phyloP scores from a whole-genome alignment of 176 grass and related monocot genomes.

The Paspalum vaginatum region DNA sequence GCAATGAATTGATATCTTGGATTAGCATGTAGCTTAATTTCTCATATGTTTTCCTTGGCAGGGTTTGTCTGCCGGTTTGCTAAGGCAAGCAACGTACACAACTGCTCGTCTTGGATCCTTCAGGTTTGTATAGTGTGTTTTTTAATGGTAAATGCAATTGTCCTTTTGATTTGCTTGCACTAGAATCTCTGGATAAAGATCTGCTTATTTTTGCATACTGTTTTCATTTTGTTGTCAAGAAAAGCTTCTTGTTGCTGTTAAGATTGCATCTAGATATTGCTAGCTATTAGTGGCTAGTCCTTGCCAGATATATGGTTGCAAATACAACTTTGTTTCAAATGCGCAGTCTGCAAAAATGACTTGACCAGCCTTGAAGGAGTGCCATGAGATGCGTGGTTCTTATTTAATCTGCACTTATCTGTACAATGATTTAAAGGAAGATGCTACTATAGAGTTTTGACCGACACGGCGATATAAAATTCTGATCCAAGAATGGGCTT shows the following conservation, averaged over 20 bases:
- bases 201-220: not conserved
- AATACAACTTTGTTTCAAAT: not conserved
- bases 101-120: conserved; percentile 96
- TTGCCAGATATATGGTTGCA: not conserved
- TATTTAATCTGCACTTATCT: not conserved
- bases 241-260: not conserved
- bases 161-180: not conserved
- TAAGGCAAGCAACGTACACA: conserved; percentile 94
- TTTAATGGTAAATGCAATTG: not conserved
- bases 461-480: not conserved
- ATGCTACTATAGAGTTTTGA: conserved; percentile 2
- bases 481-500: not conserved
- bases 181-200: not conserved
- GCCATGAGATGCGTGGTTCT: not conserved
- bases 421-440: not conserved
- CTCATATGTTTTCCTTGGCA: conserved; percentile 44
- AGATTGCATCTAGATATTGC: not conserved
- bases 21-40: conserved; percentile 10
- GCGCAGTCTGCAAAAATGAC: not conserved
- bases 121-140: conserved; percentile 54
- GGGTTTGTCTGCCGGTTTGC: conserved; percentile 94
- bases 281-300: conserved; percentile 2
- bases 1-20: not conserved
- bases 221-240: conserved; percentile 12
- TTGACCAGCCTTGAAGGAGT: not conserved